Percentiles rank a stretch among this genome's conserved stretches.
These are phyloP conservation scores for Coprinopsis marcescibilis DNA, from an alignment of 768 basidiomycete genomes.

Conservation along the genomic window DNA sequence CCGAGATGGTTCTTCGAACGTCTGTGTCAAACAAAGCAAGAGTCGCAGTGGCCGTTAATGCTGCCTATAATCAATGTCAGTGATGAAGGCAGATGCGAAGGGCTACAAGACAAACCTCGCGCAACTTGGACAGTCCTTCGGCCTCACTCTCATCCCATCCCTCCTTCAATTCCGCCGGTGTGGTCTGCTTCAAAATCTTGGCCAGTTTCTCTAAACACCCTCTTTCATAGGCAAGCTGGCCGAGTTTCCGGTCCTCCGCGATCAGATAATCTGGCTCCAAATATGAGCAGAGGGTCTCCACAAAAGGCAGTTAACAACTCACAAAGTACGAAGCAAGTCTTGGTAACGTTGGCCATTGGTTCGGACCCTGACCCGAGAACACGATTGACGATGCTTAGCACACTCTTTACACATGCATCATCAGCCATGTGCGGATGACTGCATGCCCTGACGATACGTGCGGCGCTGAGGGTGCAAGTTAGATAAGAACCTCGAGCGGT, in stretches of 20 bases:
- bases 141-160: conserved; percentile 72
- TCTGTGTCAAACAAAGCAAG: conserved; percentile 70
- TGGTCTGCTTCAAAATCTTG: conserved; percentile 45
- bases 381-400: conserved; percentile 68
- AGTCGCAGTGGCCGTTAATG: conserved; percentile 67
- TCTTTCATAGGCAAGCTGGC: conserved; percentile 64
- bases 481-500: background rate
- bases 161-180: conserved; percentile 33
- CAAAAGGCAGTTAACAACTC: conserved; percentile 21
- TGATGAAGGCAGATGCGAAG: background rate
- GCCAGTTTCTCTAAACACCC: conserved; percentile 56
- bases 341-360: conserved; percentile 41
- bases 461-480: conserved; percentile 35
- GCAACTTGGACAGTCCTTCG: conserved; percentile 47
- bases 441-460: conserved; percentile 53
- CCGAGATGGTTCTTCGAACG: conserved; percentile 63
- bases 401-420: conserved; percentile 43
- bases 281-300: background rate
- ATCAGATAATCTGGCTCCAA: conserved; percentile 54
- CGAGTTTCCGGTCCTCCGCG: conserved; percentile 61
- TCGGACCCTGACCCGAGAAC: conserved; percentile 44
- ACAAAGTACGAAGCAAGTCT: conserved; percentile 77
- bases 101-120: conserved; percentile 45
- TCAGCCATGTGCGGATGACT: conserved; percentile 28
- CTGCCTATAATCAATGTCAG: conserved; percentile 41